Base-by-base conservation (phyloP, 1,139 yeast species). In the Magnusiomyces tetraspermus region DNA sequence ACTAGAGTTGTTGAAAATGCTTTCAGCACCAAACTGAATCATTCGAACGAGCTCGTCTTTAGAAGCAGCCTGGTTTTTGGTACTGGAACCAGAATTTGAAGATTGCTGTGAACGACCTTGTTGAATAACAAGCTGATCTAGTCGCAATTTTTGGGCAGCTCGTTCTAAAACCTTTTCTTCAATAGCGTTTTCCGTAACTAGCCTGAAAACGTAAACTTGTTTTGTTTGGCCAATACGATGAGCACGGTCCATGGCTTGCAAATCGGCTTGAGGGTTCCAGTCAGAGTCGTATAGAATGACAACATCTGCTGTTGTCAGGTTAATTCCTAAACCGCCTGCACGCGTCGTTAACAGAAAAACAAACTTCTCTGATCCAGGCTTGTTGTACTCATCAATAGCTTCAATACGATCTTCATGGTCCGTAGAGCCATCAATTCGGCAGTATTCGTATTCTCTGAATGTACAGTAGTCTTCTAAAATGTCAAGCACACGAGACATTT, bases 181-280 rank as follows among this genome's bases (percentile, higher is more conserved):
- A 56, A 92, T 88, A 6, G 97, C 96, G 69, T 87, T 83, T 65
- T 92, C 97, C 2, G 97, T 90, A 31, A 92, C 95, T 71, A 92
- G 88, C 61, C 98, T 74, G 66, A 77, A 92, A 13, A 92, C 97
- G 60, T 83, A 80, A 10, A 92, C 98, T 69, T 92, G 98, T 66
- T 92, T 92, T 67, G 87, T 90, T 67, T 92, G 98, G 22, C 98
- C 98, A 64, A 92, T 92, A 72, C 98, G 81, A 68, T 92, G 98
- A 0, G 98, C 98, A 66, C 98, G 79, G 69, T 92, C 98, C 98
- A 92, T 92, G 2, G 97, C 97, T 70, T 92, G 98, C 63, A 92
- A 76, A 73, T 92, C 98, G 0, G 97, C 97, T 67, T 92, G 98
- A 2, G 98, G 98, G 65, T 92, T 92, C 98, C 98, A 92, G 69